Evolutionary conservation across 805 yeast species (phyloP).

Genomic region (Candida vaughaniae): DNA sequence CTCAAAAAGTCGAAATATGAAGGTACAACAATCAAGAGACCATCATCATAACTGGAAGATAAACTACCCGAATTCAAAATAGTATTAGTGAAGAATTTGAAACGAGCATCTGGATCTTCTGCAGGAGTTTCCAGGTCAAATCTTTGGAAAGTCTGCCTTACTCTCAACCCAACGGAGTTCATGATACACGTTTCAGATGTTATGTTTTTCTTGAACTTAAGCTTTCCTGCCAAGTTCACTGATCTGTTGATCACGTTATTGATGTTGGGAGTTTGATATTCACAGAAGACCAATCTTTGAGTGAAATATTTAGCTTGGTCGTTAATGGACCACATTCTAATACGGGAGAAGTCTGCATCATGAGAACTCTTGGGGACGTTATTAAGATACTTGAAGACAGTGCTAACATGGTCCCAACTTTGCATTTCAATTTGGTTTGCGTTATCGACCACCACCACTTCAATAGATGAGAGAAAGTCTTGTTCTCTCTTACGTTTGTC

Average conservation of each 20-base stretch:
- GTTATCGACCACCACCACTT: slow-evolving; percentile 75
- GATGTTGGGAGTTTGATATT: slow-evolving; percentile 76
- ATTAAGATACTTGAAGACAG: slow-evolving; percentile 66
- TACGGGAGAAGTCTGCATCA: slow-evolving; percentile 86
- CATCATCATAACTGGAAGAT: slow-evolving; percentile 63
- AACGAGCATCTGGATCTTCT: slow-evolving; percentile 79
- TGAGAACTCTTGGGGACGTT: slow-evolving; percentile 71
- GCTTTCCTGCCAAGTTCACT: slow-evolving; percentile 57
- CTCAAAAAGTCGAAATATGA: slow-evolving; percentile 84
- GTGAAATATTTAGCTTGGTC: slow-evolving; percentile 72
- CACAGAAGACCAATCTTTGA: slow-evolving; percentile 77
- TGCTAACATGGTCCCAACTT: slow-evolving; percentile 81
- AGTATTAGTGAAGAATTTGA: slow-evolving; percentile 73
- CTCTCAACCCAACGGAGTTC: slow-evolving; percentile 60
- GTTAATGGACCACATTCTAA: slow-evolving; percentile 90
- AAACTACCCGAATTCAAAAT: slow-evolving; percentile 69
- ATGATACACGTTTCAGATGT: slow-evolving; percentile 53
- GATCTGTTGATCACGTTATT: slow-evolving; percentile 58
- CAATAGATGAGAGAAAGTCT: slow-evolving; percentile 88
- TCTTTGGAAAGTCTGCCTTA: slow-evolving; percentile 71
- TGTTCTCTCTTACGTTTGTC: slow-evolving; percentile 57
- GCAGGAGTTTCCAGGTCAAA: slow-evolving; percentile 55
- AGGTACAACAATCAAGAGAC: slow-evolving; percentile 79
- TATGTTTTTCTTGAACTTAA: slow-evolving; percentile 51
- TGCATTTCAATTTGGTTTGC: slow-evolving; percentile 88